Evolutionary conservation across 1,139 yeast species (phyloP).

Genomic region (Zygosaccharomyces pseudobailii): DNA sequence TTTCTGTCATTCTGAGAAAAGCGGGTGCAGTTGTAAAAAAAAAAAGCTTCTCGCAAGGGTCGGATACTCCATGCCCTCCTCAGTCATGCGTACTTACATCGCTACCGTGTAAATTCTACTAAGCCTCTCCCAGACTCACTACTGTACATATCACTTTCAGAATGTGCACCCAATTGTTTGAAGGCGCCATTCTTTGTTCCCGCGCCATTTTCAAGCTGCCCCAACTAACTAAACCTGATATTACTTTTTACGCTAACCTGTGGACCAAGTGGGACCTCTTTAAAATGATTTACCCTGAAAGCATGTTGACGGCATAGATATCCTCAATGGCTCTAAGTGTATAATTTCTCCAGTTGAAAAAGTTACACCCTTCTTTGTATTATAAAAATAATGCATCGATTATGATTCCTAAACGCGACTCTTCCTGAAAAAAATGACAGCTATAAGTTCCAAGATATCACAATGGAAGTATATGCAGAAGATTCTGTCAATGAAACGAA

Average conservation of each 20-base stretch:
- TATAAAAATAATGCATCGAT: background rate
- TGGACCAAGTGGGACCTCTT: background rate
- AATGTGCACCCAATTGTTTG: conserved; percentile 1
- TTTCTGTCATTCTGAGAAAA: too few species aligned
- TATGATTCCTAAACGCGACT: background rate
- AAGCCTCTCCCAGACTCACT: too few species aligned
- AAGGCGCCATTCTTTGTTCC: background rate
- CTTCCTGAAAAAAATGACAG: background rate
- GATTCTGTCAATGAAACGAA: background rate
- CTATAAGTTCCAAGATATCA: background rate
- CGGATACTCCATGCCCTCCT: too few species aligned
- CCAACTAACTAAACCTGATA: background rate
- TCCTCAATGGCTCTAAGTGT: background rate
- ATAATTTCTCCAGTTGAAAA: background rate
- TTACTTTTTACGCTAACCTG: background rate
- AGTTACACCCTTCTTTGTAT: background rate
- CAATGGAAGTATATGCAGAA: too few species aligned
- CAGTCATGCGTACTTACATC: too few species aligned
- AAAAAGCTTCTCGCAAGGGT: too few species aligned
- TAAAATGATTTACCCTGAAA: background rate
- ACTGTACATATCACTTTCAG: background rate
- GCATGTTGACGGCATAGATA: background rate
- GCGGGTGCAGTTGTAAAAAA: too few species aligned
- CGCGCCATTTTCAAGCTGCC: background rate
- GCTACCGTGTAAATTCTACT: too few species aligned